Conservation (phyloP, 2,329 filamentous ascomycete species). For the Rutstroemia sp. region DNA sequence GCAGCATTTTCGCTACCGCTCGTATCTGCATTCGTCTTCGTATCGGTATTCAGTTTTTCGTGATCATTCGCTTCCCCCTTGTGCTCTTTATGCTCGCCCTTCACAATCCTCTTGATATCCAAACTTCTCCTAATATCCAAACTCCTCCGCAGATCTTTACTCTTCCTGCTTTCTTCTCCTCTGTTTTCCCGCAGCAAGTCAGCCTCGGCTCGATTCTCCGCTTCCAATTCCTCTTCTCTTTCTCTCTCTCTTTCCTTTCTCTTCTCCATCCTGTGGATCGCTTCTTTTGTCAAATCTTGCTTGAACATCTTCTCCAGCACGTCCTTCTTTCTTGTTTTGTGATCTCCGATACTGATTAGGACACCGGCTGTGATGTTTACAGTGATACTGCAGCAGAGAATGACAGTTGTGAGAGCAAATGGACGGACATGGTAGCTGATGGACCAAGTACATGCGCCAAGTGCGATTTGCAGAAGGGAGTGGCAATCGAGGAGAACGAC, state of each 20-base stretch:
- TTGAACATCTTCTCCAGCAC: constrained; percentile 70
- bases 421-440: constrained; percentile 65
- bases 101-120: too few species aligned
- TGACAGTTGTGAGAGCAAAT: constrained; percentile 68
- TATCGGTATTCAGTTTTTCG: too few species aligned
- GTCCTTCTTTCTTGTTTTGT: constrained; percentile 76
- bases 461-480: constrained; percentile 70
- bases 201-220: neutral
- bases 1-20: too few species aligned
- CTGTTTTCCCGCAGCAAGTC: neutral
- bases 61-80: too few species aligned
- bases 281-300: constrained; percentile 65
- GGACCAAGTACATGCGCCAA: constrained; percentile 72
- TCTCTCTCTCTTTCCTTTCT: constrained; percentile 28
- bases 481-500: constrained; percentile 76
- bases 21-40: too few species aligned
- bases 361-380: constrained; percentile 73
- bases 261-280: constrained; percentile 40
- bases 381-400: constrained; percentile 71
- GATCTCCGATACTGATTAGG: constrained; percentile 69
- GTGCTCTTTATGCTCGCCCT: too few species aligned
- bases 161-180: neutral
- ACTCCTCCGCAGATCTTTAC: neutral
- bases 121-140: neutral
- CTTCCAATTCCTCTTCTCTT: neutral